A percentile compares a stretch with the other conserved stretches of the same genome.
These are phyloP conservation scores for Penicillium nucicola DNA, from an alignment of 495 filamentous ascomycete species.

Conservation along the genomic window DNA sequence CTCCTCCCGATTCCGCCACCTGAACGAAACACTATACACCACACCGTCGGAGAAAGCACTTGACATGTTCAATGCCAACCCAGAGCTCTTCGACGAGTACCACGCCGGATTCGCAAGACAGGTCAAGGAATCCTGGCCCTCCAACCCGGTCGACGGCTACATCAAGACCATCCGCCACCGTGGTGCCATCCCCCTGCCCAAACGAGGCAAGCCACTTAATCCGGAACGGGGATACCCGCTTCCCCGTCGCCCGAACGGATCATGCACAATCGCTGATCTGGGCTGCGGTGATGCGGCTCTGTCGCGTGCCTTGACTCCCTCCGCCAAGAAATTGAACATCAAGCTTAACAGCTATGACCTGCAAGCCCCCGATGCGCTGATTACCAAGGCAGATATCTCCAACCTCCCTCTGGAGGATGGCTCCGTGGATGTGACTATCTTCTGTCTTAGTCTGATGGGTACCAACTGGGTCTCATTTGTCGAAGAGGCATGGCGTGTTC, in stretches of 20 bases:
- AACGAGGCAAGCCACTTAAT: conserved; percentile 33
- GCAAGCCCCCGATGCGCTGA: conserved; percentile 59
- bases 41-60: conserved; percentile 77
- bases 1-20: conserved; percentile 91
- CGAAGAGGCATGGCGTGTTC: conserved; percentile 87
- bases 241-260: conserved; percentile 50
- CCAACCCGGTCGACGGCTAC: conserved; percentile 88
- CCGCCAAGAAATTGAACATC: conserved; percentile 60
- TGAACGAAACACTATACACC: conserved; percentile 95
- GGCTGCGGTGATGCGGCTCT: conserved; percentile 80
- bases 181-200: conserved; percentile 38
- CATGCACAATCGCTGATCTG: conserved; percentile 79
- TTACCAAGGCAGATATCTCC: conserved; percentile 86
- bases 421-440: conserved; percentile 79
- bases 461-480: conserved; percentile 97
- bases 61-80: conserved; percentile 71
- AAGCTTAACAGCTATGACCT: conserved; percentile 66
- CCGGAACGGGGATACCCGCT: conserved; percentile 32
- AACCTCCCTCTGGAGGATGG: conserved; percentile 70
- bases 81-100: conserved; percentile 91
- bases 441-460: conserved; percentile 96
- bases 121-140: conserved; percentile 85
- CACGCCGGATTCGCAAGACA: conserved; percentile 93
- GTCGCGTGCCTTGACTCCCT: conserved; percentile 55
- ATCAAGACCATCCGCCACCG: conserved; percentile 63